Conservation (phyloP, 495 filamentous ascomycete species). For the Letharia columbiana region DNA sequence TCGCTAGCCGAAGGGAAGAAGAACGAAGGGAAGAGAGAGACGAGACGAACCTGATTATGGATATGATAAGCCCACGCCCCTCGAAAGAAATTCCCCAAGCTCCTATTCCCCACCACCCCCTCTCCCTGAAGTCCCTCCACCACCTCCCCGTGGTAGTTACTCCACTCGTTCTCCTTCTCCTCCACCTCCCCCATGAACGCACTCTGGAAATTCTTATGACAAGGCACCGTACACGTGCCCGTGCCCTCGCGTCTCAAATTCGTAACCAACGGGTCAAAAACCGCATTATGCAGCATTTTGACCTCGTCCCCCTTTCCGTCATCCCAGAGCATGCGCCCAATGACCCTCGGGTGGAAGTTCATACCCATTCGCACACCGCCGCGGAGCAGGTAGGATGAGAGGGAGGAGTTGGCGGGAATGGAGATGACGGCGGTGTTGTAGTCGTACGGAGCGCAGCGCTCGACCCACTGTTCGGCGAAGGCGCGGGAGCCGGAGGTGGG, state of each 20-base stretch:
- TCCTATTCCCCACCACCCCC: constrained; percentile 41
- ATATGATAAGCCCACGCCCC: constrained; percentile 52
- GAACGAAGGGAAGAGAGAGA: background rate
- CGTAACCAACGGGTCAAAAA: constrained; percentile 52
- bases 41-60: constrained; percentile 46
- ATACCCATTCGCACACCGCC: constrained; percentile 51
- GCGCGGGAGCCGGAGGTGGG: constrained; percentile 33
- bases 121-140: constrained; percentile 22
- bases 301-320: constrained; percentile 45
- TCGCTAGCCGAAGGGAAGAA: background rate
- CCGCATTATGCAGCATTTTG: constrained; percentile 48
- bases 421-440: constrained; percentile 54
- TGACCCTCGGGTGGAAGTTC: constrained; percentile 48
- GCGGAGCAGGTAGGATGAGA: constrained; percentile 47
- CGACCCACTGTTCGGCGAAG: constrained; percentile 51
- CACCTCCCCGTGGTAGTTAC: constrained; percentile 38
- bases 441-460: constrained; percentile 44
- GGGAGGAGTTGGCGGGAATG: constrained; percentile 45
- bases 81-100: constrained; percentile 47
- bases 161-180: constrained; percentile 43
- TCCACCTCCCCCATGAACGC: constrained; percentile 40
- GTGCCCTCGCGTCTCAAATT: constrained; percentile 48
- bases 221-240: constrained; percentile 45
- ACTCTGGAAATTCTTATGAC: constrained; percentile 44
- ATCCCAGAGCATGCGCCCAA: constrained; percentile 50